Percentiles rank a stretch among this genome's conserved stretches.
Conservation (phyloP, 2,329 filamentous ascomycete genomes). For the Metarhizium guizhouense region DNA sequence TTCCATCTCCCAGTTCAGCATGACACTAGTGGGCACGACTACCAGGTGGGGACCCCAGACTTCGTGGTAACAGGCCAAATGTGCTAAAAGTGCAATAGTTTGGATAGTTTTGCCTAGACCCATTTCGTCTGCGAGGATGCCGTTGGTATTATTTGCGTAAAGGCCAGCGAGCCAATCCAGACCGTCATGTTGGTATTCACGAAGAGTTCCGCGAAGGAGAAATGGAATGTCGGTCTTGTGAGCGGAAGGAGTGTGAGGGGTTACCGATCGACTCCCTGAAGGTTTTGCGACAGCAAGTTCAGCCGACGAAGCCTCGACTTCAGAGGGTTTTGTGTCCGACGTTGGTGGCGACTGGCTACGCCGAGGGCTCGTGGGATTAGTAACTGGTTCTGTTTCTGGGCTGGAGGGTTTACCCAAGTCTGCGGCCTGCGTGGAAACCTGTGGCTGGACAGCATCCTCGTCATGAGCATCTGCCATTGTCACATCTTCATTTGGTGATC, state of each 20-base stretch:
- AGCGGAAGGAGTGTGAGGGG: slow-evolving; percentile 20
- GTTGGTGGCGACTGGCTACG: slow-evolving; percentile 39
- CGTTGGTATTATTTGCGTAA: slow-evolving; percentile 87
- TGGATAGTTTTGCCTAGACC: slow-evolving; percentile 97
- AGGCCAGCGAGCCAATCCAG: slow-evolving; percentile 92
- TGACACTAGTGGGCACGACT: slow-evolving; percentile 94
- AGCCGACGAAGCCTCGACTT: slow-evolving; percentile 33
- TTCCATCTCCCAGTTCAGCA: slow-evolving; percentile 99
- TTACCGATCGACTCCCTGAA: slow-evolving; percentile 22
- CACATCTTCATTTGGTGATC: not conserved
- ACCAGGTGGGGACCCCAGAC: slow-evolving; percentile 96
- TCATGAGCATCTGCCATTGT: slow-evolving; percentile 3
- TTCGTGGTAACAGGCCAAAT: slow-evolving; percentile 80
- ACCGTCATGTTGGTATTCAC: slow-evolving; percentile 96
- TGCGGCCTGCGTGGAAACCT: not conserved
- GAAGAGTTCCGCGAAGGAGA: slow-evolving; percentile 75
- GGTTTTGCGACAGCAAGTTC: slow-evolving; percentile 24
- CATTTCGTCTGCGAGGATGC: slow-evolving; percentile 97
- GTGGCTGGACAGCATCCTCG: not conserved
- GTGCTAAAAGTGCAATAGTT: slow-evolving; percentile 87
- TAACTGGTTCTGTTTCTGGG: slow-evolving; percentile 34
- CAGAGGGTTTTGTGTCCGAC: slow-evolving; percentile 42
- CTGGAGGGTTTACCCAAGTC: slow-evolving; percentile 23
- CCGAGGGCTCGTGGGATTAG: slow-evolving; percentile 33
- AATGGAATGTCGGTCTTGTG: slow-evolving; percentile 69